A percentile compares a stretch with the other conserved stretches of the same genome.
Evolutionary conservation across 1,284 basidiomycete genomes (phyloP).

Genomic region (Rhodotorula mucilaginosa): DNA sequence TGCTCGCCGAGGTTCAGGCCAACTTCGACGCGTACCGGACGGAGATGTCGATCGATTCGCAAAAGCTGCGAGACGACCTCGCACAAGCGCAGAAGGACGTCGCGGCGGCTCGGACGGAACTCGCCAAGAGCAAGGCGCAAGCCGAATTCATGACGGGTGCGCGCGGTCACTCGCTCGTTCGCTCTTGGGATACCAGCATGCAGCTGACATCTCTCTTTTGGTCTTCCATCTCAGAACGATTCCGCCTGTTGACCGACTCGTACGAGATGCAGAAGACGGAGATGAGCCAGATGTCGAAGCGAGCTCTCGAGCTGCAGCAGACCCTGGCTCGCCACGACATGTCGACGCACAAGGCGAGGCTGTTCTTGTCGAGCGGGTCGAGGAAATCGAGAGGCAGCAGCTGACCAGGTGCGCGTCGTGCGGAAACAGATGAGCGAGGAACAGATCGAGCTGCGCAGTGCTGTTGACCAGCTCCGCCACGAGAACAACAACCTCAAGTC

Average conservation of each 20-base stretch:
- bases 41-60: constrained; percentile 71
- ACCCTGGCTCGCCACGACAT: constrained; percentile 48
- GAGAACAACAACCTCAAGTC: constrained; percentile 81
- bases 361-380: constrained; percentile 48
- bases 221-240: constrained; percentile 49
- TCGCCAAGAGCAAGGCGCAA: constrained; percentile 78
- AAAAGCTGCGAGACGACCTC: constrained; percentile 67
- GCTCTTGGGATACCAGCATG: constrained; percentile 41
- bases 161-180: constrained; percentile 42
- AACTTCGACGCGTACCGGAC: constrained; percentile 73
- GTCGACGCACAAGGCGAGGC: constrained; percentile 49
- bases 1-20: constrained; percentile 65
- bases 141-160: constrained; percentile 61
- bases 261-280: constrained; percentile 49
- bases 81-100: constrained; percentile 64
- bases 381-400: constrained; percentile 49
- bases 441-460: constrained; percentile 58
- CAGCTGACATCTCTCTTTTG: constrained; percentile 2
- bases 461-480: constrained; percentile 71
- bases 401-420: constrained; percentile 39
- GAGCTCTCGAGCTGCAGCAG: constrained; percentile 46
- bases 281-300: constrained; percentile 46
- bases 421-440: constrained; percentile 61
- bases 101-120: constrained; percentile 62
- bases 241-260: constrained; percentile 48